These are phyloP conservation scores for Vicia sativa DNA, from an alignment of 306 rosid genomes.

Conservation along the genomic window DNA sequence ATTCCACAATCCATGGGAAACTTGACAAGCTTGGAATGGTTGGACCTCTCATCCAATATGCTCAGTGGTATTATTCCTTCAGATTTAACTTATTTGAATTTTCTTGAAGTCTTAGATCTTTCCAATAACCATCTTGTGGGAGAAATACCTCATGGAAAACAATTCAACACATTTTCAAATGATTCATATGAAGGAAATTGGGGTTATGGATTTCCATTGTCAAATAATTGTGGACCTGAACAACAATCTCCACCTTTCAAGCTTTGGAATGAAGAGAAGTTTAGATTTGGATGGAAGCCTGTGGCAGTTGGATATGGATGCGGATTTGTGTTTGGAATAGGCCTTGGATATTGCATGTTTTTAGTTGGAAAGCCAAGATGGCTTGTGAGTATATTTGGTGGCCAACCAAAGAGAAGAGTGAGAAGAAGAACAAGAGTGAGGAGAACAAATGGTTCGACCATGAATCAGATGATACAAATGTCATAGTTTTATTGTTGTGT, in stretches of 20 bases:
- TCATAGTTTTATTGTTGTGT: neutral
- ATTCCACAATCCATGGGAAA: neutral
- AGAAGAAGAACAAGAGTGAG: neutral
- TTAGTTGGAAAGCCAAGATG: neutral
- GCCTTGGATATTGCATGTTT: neutral
- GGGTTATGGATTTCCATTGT: neutral
- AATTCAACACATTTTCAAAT: conserved; percentile 42
- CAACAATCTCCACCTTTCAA: neutral
- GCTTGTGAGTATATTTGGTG: neutral
- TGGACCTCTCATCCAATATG: conserved; percentile 50
- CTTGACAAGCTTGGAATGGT: conserved; percentile 38
- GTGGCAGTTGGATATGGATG: conserved; percentile 5
- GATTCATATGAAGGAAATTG: conserved; percentile 42
- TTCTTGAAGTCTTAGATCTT: conserved; percentile 33
- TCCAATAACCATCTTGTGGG: conserved; percentile 41
- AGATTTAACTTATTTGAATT: conserved; percentile 26
- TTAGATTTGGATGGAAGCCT: neutral
- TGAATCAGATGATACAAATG: conserved; percentile 1
- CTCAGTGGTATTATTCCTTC: conserved; percentile 32
- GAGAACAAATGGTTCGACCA: neutral
- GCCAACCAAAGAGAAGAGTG: neutral
- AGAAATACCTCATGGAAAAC: conserved; percentile 44
- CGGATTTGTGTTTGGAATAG: neutral
- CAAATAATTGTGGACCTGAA: neutral
- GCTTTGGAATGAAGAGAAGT: neutral